A percentile compares a stretch with the other conserved stretches of the same genome.
phyloP scores from a whole-genome alignment of 306 rosid species.

The Mucuna pruriens region DNA sequence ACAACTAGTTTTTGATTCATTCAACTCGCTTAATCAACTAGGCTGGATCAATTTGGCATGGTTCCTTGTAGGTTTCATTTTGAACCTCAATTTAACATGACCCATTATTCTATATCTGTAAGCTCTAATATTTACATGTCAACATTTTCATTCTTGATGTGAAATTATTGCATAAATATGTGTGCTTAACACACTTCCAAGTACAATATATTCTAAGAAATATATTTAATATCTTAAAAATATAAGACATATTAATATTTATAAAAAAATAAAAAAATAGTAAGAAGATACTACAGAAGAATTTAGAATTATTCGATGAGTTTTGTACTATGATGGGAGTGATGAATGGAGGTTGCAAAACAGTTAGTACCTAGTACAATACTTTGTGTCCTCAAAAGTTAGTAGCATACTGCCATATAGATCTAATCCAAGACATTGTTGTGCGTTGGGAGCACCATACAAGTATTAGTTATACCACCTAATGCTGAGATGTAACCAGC shows the following conservation, averaged over 20 bases:
- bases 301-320: not conserved
- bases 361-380: not conserved
- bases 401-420: conserved; percentile 4
- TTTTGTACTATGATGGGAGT: not conserved
- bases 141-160: not conserved
- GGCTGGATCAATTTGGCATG: too few species aligned
- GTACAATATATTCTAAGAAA: not conserved
- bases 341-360: not conserved
- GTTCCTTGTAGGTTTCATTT: too few species aligned
- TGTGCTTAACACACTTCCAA: not conserved
- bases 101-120: too few species aligned
- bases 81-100: too few species aligned
- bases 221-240: too few species aligned
- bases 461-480: conserved; percentile 25
- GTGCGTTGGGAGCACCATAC: conserved; percentile 2
- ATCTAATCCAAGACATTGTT: conserved; percentile 11
- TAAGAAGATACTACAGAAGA: too few species aligned
- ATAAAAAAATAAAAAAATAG: not conserved
- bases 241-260: not conserved
- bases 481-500: conserved; percentile 29
- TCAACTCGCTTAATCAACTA: too few species aligned
- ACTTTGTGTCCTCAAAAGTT: conserved; percentile 1
- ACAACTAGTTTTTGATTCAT: too few species aligned
- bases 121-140: too few species aligned
- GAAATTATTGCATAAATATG: not conserved